Conservation (phyloP, 2,329 filamentous ascomycete genomes). For the Penicillium sp. region DNA sequence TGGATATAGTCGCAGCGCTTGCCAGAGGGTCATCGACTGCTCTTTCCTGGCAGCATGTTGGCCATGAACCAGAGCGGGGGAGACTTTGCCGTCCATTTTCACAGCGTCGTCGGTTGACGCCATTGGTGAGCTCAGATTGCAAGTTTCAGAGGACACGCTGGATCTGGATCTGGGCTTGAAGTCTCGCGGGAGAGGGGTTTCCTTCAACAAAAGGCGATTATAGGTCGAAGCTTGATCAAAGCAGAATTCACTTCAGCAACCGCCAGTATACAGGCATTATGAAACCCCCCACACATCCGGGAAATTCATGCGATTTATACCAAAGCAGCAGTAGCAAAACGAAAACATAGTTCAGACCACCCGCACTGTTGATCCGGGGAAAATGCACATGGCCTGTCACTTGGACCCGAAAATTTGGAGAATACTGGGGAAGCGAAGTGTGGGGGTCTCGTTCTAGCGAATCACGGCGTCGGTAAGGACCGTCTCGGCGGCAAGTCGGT, state of each 20-base stretch:
- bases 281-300: neutral
- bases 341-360: neutral
- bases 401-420: constrained; percentile 2
- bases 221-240: neutral
- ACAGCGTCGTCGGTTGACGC: neutral
- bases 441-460: constrained; percentile 1
- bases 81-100: constrained; percentile 5
- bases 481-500: constrained; percentile 15
- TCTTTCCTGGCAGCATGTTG: constrained; percentile 36
- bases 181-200: no score
- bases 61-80: constrained; percentile 16
- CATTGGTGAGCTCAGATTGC: neutral
- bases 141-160: neutral
- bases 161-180: neutral
- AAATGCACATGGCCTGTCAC: constrained; percentile 1
- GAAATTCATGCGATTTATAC: constrained; percentile 9
- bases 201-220: neutral
- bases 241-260: neutral
- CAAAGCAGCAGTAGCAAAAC: neutral
- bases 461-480: constrained; percentile 1
- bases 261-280: neutral
- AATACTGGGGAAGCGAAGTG: constrained; percentile 14
- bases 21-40: constrained; percentile 35
- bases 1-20: constrained; percentile 32
- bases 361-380: constrained; percentile 11